phyloP scores from a whole-genome alignment of 768 basidiomycete genomes.

The Hortiboletus flavorubellus region DNA sequence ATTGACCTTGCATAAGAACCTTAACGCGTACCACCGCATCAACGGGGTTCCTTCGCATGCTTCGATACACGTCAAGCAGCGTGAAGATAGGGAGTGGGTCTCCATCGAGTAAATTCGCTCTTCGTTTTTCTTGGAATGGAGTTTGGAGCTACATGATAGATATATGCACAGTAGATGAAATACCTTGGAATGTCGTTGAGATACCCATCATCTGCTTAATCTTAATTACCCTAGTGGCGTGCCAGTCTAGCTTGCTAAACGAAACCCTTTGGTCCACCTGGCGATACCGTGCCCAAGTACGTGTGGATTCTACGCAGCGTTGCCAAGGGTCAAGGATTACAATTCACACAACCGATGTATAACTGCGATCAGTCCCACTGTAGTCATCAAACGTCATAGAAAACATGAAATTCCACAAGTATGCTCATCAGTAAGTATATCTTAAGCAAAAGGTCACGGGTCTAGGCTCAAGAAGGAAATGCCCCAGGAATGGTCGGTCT shows the following conservation, averaged over 20 bases:
- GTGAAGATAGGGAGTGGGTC: slow-evolving; percentile 26
- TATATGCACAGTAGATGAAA: slow-evolving; percentile 9
- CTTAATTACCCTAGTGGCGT: slow-evolving; percentile 10
- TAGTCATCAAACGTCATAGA: too few species aligned
- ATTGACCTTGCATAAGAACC: slow-evolving; percentile 96
- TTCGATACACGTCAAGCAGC: slow-evolving; percentile 64
- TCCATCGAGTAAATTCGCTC: slow-evolving; percentile 20
- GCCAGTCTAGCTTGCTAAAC: too few species aligned
- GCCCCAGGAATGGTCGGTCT: slow-evolving; percentile 57
- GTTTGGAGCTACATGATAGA: not conserved
- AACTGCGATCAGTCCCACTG: too few species aligned
- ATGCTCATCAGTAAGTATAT: not conserved
- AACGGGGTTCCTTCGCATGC: slow-evolving; percentile 78
- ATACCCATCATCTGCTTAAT: slow-evolving; percentile 29
- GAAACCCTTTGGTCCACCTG: too few species aligned
- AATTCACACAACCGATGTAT: too few species aligned
- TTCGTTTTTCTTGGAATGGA: not conserved
- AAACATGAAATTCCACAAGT: too few species aligned
- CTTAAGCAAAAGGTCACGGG: not conserved
- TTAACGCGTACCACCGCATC: slow-evolving; percentile 92
- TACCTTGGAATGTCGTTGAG: slow-evolving; percentile 9
- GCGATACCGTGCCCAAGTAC: too few species aligned
- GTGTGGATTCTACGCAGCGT: too few species aligned
- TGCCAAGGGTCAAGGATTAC: too few species aligned
- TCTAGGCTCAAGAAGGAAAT: slow-evolving; percentile 33